Percentiles rank a stretch among this genome's conserved stretches.
These are phyloP conservation scores for Colletotrichum tofieldiae DNA, from an alignment of 2,329 filamentous ascomycete species.

Conservation along the genomic window DNA sequence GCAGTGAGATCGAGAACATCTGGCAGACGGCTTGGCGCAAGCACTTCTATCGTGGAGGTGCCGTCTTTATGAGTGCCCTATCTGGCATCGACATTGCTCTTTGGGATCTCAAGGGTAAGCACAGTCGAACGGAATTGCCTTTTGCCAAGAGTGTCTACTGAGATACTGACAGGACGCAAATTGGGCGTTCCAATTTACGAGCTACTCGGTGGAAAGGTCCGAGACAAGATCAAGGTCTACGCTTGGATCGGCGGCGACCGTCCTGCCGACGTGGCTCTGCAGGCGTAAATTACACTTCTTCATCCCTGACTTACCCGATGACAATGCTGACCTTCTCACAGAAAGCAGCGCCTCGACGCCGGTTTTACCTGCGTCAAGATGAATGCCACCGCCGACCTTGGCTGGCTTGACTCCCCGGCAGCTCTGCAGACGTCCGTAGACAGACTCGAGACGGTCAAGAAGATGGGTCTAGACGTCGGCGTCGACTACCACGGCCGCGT, in stretches of 20 bases:
- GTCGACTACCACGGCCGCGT: conserved; percentile 80
- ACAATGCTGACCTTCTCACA: conserved; percentile 44
- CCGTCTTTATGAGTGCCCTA: conserved; percentile 79
- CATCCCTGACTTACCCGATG: not conserved
- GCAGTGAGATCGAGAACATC: conserved; percentile 74
- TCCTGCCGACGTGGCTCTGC: conserved; percentile 71
- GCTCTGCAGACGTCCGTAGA: conserved; percentile 71
- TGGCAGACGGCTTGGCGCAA: conserved; percentile 77
- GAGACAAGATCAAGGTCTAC: conserved; percentile 75
- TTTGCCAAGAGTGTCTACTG: not conserved
- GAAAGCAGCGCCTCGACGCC: conserved; percentile 66
- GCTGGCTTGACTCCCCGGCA: conserved; percentile 76
- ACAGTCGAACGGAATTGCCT: conserved; percentile 10
- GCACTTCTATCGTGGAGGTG: conserved; percentile 78
- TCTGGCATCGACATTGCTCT: conserved; percentile 79
- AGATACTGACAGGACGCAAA: conserved; percentile 38
- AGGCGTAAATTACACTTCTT: conserved; percentile 58
- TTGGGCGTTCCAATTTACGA: conserved; percentile 74
- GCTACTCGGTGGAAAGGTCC: conserved; percentile 76
- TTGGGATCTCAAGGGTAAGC: conserved; percentile 74
- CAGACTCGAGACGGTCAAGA: conserved; percentile 75
- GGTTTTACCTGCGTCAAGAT: conserved; percentile 75
- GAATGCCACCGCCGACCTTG: conserved; percentile 78
- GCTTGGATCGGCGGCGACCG: conserved; percentile 80
- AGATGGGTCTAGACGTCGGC: conserved; percentile 74